Conservation (phyloP, 2,329 filamentous ascomycete genomes). For the Neodidymelliopsis sp. region DNA sequence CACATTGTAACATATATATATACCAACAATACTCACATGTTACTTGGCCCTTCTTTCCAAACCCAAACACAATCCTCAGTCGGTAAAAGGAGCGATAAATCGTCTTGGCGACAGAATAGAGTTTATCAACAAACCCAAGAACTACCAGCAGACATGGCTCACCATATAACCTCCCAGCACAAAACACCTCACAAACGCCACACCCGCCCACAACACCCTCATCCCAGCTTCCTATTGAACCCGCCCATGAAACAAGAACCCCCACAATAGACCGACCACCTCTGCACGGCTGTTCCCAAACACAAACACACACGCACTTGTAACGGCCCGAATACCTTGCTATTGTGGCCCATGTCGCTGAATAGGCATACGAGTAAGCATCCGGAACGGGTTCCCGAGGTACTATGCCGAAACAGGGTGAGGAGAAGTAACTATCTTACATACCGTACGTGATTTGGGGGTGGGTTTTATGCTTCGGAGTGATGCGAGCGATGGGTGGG, state of each 20-base stretch:
- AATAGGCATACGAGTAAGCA: too few species aligned
- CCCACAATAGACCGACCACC: constrained; percentile 12
- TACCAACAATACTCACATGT: neutral
- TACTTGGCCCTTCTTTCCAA: too few species aligned
- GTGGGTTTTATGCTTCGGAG: too few species aligned
- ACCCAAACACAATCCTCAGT: too few species aligned
- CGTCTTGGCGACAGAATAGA: too few species aligned
- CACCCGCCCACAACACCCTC: constrained; percentile 2
- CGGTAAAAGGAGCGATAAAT: too few species aligned
- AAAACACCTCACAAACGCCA: neutral
- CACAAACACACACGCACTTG: constrained; percentile 36
- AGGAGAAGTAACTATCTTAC: too few species aligned
- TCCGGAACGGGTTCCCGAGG: too few species aligned
- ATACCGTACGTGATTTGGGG: too few species aligned
- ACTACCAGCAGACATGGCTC: neutral
- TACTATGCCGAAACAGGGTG: too few species aligned
- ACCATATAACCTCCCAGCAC: neutral
- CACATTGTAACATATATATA: neutral
- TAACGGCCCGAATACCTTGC: constrained; percentile 12
- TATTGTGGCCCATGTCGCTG: constrained; percentile 20
- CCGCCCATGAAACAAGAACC: constrained; percentile 6
- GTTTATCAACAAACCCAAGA: too few species aligned
- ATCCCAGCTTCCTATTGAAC: constrained; percentile 5
- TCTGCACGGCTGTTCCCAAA: constrained; percentile 16
- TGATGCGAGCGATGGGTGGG: too few species aligned